Percentiles rank a stretch among this genome's conserved stretches.
Conservation (phyloP, 495 filamentous ascomycete genomes). For the Echria macrotheca region DNA sequence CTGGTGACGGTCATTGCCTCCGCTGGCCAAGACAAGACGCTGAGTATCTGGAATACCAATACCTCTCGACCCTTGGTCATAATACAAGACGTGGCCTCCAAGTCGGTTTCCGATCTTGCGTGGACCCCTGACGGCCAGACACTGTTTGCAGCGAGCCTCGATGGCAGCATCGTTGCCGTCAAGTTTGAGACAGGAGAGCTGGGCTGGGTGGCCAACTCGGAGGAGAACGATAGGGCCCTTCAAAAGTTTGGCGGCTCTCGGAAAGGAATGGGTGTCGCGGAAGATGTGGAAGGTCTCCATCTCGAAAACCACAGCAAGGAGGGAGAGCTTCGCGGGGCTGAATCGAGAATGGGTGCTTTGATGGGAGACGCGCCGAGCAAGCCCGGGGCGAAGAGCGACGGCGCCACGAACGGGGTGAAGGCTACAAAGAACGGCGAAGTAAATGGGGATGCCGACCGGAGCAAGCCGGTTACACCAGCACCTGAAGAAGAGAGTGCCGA, state of each 20-base stretch:
- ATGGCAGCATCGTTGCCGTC: slow-evolving; percentile 77
- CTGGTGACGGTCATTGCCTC: slow-evolving; percentile 95
- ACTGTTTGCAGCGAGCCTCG: slow-evolving; percentile 77
- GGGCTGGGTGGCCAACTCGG: slow-evolving; percentile 52
- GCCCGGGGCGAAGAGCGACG: slow-evolving; percentile 30
- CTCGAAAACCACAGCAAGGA: slow-evolving; percentile 90
- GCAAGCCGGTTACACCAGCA: slow-evolving; percentile 13
- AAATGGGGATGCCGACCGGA: slow-evolving; percentile 30
- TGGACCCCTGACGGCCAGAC: slow-evolving; percentile 92
- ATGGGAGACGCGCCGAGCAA: slow-evolving; percentile 70
- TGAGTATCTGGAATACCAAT: slow-evolving; percentile 96
- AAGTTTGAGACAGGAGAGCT: slow-evolving; percentile 45
- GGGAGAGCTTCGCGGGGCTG: slow-evolving; percentile 78
- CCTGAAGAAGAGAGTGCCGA: slow-evolving; percentile 42
- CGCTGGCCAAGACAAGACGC: slow-evolving; percentile 89
- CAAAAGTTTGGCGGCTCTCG: slow-evolving; percentile 87
- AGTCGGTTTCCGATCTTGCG: slow-evolving; percentile 87
- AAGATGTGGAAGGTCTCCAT: slow-evolving; percentile 78
- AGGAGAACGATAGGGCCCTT: slow-evolving; percentile 87
- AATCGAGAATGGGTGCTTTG: slow-evolving; percentile 92
- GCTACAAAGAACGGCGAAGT: slow-evolving; percentile 30
- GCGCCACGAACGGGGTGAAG: slow-evolving; percentile 39
- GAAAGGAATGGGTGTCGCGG: slow-evolving; percentile 79
- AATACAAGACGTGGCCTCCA: slow-evolving; percentile 76
- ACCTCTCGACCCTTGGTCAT: slow-evolving; percentile 86